A percentile compares a stretch with the other conserved stretches of the same genome.
phyloP scores from a whole-genome alignment of 805 yeast species.

The Dipodascopsis uninucleata region DNA sequence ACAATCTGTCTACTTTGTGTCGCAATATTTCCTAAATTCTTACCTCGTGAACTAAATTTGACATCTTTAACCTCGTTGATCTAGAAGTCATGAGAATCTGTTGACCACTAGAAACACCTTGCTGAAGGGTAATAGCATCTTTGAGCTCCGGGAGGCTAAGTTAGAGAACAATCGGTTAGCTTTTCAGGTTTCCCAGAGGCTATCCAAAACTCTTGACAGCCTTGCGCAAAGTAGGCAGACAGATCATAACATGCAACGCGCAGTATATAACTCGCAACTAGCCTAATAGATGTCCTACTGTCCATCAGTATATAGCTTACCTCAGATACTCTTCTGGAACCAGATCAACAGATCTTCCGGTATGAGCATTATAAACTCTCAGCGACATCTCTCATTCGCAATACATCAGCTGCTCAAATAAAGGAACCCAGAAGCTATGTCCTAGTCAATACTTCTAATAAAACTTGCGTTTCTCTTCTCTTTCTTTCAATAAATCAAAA shows the following conservation, averaged over 20 bases:
- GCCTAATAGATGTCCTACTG: too few relatives aligned
- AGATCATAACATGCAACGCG: background rate
- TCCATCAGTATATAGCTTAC: background rate
- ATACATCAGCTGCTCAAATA: too few relatives aligned
- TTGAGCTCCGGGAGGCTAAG: conserved; percentile 19
- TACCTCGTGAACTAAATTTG: conserved; percentile 21
- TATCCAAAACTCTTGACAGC: too few relatives aligned
- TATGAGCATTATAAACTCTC: conserved; percentile 24
- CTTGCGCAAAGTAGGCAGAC: background rate
- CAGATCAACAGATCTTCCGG: conserved; percentile 18
- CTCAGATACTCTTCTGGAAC: conserved; percentile 15
- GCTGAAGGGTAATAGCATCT: conserved; percentile 17
- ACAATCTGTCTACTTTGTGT: background rate
- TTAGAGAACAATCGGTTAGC: too few relatives aligned
- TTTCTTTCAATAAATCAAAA: too few relatives aligned
- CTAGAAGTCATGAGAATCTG: conserved; percentile 27
- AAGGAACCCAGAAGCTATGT: too few relatives aligned
- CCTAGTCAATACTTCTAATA: too few relatives aligned
- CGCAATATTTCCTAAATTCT: background rate
- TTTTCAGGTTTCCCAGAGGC: too few relatives aligned
- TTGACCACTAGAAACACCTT: conserved; percentile 12
- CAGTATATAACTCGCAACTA: too few relatives aligned
- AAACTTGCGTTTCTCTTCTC: too few relatives aligned
- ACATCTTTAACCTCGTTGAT: conserved; percentile 24
- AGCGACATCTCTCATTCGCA: conserved; percentile 9